Evolutionary conservation across 345 rosid genomes (phyloP), one percentile per base, ranked within the genome.

Genomic region (Gossypium australe): DNA sequence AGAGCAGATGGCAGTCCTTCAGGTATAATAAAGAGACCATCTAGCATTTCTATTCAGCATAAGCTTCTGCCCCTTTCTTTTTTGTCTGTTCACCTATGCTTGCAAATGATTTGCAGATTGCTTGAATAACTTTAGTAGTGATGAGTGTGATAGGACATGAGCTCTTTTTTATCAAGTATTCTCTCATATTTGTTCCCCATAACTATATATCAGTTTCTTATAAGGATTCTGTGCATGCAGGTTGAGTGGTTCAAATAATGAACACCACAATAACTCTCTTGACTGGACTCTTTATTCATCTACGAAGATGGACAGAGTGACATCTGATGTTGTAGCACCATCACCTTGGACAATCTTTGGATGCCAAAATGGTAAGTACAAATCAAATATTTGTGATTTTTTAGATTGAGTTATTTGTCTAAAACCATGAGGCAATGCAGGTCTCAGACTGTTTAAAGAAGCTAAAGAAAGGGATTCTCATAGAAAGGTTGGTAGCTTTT

Each of bases 341-440:
- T 94, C 98, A 59, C 79, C 97, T 9, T 94, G 98, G 98, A 90
- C 96, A 53, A 94, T 94, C 71, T 90, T 94, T 63, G 97, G 97
- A 47, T 92, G 97, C 85, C 98, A 94, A 69, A 94, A 94, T 84
- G 96, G 98, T 87, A 84, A 59, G 74, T 52, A 70, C 29, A 41
- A 79, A 55, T 38, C 56, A 61, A 45, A 18, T 18, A 12, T 13
- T 67, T 44, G 11, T 57, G 71, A 41, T 78, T 53, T 49, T 76
- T 41, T 25, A 53, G 58, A 38, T 57, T 9, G 55, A 65, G 67
- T 69, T 78, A 53, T 57, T 29, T 79, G 22, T 53, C 78, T 77
- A 49, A 74, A 29, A 67, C 57, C 48, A 58, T 67, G 61, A 70
- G 71, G 55, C 72, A 68, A 70, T 84, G 80, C 78, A 94, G 98